Percentiles rank a stretch among this genome's conserved stretches.
Conservation (phyloP, 257 asterid genomes). For the Avicennia marina region DNA sequence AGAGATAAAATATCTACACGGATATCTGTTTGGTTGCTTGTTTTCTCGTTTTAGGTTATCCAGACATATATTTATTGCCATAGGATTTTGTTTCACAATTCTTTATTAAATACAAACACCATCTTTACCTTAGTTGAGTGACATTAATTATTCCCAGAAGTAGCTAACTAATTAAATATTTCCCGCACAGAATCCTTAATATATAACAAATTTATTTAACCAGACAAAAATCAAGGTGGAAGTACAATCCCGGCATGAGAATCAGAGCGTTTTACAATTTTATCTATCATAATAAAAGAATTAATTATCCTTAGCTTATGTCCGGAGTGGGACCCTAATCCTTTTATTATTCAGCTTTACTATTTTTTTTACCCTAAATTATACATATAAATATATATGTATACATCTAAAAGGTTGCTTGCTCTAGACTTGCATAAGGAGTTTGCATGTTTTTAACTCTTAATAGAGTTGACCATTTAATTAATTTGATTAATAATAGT, state of each 20-base stretch:
- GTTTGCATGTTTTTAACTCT: background rate
- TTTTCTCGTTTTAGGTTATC: background rate
- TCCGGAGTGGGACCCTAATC: background rate
- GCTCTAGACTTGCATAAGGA: background rate
- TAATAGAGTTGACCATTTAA: background rate
- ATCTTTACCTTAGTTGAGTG: background rate
- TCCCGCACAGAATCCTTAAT: background rate
- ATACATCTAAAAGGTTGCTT: too few species aligned
- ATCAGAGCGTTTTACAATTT: background rate
- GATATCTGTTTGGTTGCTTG: background rate
- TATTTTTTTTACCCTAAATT: too few species aligned
- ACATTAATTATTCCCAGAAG: background rate
- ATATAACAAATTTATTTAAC: background rate
- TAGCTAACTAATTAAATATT: background rate
- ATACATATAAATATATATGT: too few species aligned
- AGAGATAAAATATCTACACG: background rate
- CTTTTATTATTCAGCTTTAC: background rate
- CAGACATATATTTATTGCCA: background rate
- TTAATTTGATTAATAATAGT: background rate
- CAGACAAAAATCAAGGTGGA: background rate
- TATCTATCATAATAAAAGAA: background rate
- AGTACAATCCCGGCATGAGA: background rate
- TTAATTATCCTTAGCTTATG: constrained; percentile 1
- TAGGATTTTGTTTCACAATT: background rate
- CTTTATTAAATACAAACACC: background rate